Evolutionary conservation across 2,329 filamentous ascomycete species (phyloP), one percentile per base, ranked within the genome.

Genomic region (Ascochyta rabiei): DNA sequence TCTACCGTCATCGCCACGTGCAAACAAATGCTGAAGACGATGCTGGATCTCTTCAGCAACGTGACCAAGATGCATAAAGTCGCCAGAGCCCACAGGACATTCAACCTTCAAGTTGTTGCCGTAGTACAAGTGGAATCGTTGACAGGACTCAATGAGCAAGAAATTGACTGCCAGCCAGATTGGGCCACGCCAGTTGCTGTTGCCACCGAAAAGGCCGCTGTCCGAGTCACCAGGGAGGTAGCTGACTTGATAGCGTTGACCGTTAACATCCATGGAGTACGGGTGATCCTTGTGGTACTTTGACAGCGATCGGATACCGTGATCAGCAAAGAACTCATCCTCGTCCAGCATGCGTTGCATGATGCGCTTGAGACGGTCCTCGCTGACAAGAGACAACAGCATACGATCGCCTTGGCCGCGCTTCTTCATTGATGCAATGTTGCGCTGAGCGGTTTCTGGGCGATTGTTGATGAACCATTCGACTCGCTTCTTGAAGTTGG

Each of bases 141-240:
- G 90, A n/a, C 97, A 84, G 6, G 93, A 93, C 75, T 98, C 93
- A 35, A 98, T 89, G 13, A 98, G 84, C 48, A 98, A 79, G 78
- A 96, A 97, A 77, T 98, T 98, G 78, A 96, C 92, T 59, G 91
- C 95, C 43, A 97, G 83, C 93, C 93, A 98, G 65, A 96, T 93
- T 0, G 95, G 93, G 0, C 80, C 93, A 78, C 93, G 86, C 93
- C 93, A 98, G 77, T 98, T 98, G 75, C 92, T 96, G 83, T 98
- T 98, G 63, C 93, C 93, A 48, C 93, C 93, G 69, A 98, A 98
- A 5, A 98, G 84, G 3, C 91, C 91, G 68, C 90, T 96, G 77
- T 98, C 93, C 0, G 93, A 97, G 72, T 98, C 93, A n/a, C 93
- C 95, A 1, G 95, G 88, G 16, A 98, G 86, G 70, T 98, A 98